These are phyloP conservation scores for Fragaria iinumae DNA, from an alignment of 306 rosid species.

Conservation along the genomic window DNA sequence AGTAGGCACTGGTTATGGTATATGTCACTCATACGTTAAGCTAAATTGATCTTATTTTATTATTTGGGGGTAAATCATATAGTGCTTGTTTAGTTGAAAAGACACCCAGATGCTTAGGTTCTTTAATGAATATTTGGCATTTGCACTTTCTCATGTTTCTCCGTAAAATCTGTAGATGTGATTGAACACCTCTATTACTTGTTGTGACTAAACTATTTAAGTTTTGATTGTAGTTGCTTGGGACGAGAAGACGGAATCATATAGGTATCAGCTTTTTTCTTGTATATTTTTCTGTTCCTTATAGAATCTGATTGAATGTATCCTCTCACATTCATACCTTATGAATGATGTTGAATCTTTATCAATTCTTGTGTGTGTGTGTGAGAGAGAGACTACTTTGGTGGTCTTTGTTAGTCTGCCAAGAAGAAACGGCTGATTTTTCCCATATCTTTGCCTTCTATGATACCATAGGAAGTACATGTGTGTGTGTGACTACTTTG, in stretches of 20 bases:
- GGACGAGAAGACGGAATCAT: conserved; percentile 8
- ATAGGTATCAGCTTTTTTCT: conserved; percentile 14
- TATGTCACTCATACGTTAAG: not conserved
- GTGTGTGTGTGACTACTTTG: not conserved
- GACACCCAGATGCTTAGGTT: not conserved
- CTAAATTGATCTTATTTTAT: not conserved
- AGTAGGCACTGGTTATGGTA: not conserved
- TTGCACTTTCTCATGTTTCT: not conserved
- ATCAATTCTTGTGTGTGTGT: not conserved
- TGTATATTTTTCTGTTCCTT: not conserved
- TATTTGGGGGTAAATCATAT: not conserved
- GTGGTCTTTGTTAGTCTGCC: not conserved
- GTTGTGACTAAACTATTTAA: not conserved
- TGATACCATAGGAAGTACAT: not conserved
- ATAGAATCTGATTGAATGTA: not conserved
- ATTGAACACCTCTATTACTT: not conserved
- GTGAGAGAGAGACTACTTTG: not conserved
- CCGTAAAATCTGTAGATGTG: not conserved
- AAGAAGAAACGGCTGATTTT: not conserved
- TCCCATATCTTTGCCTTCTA: too few relatives aligned
- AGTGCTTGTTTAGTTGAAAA: not conserved
- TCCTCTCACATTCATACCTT: not conserved
- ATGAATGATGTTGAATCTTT: not conserved
- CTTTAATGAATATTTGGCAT: not conserved
- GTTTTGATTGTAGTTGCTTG: conserved; percentile 22